Evolutionary conservation across 352 stramenopile genomes (phyloP).

Genomic region (Phytophthora gonapodyides): DNA sequence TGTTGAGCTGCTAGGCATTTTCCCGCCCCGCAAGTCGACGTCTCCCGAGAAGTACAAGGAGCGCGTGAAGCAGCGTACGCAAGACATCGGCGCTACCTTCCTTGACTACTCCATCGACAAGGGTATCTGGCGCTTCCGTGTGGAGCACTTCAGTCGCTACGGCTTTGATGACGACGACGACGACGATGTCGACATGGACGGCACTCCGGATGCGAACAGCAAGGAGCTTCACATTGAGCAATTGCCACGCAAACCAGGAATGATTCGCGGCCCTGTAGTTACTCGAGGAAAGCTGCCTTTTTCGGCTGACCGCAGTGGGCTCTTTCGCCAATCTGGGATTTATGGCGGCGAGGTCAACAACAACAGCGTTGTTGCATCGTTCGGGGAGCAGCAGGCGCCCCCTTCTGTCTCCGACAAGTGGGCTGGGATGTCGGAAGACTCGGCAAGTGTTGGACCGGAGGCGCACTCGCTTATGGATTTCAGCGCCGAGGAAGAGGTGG

Average conservation of each 20-base stretch:
- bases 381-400: conserved; percentile 30
- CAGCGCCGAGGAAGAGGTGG: conserved; percentile 25
- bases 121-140: conserved; percentile 84
- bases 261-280: conserved; percentile 28
- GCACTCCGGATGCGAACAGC: conserved; percentile 4
- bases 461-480: conserved; percentile 22
- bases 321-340: conserved; percentile 57
- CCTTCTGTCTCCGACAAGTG: conserved; percentile 22
- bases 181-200: conserved; percentile 49
- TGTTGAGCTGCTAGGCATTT: conserved; percentile 79
- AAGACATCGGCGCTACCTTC: conserved; percentile 78
- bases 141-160: conserved; percentile 89
- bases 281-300: conserved; percentile 26
- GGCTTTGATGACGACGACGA: conserved; percentile 78
- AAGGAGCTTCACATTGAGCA: conserved; percentile 28
- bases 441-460: conserved; percentile 6
- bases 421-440: conserved; percentile 18
- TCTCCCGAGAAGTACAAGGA: conserved; percentile 73
- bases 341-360: conserved; percentile 32
- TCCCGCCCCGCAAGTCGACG: conserved; percentile 65
- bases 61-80: conserved; percentile 74
- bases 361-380: conserved; percentile 41
- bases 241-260: conserved; percentile 32
- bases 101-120: conserved; percentile 76
- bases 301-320: conserved; percentile 38